Percentiles rank a stretch among this genome's conserved stretches.
phyloP scores from a whole-genome alignment of 2,329 filamentous ascomycete species.

The Didymellaceae sp. region DNA sequence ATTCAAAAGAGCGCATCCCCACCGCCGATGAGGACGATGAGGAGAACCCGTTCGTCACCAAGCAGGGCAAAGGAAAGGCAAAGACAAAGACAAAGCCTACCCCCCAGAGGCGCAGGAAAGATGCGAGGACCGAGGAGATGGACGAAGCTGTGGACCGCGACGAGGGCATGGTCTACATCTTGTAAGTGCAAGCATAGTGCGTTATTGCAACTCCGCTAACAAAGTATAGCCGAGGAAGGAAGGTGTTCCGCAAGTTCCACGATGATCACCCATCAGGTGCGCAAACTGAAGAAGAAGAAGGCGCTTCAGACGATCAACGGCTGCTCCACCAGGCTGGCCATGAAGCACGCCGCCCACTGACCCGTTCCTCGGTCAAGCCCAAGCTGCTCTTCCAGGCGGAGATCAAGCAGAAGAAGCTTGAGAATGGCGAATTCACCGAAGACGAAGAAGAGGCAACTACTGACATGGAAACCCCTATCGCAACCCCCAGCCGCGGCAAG shows the following conservation, averaged over 20 bases:
- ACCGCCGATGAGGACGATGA: conserved; percentile 65
- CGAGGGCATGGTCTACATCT: conserved; percentile 77
- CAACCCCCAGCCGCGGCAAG: conserved; percentile 38
- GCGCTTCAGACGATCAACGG: conserved; percentile 50
- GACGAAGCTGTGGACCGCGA: conserved; percentile 69
- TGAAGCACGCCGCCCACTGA: conserved; percentile 59
- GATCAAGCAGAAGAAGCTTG: conserved; percentile 53
- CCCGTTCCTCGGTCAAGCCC: conserved; percentile 73
- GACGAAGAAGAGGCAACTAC: conserved; percentile 67
- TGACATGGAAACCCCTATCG: conserved; percentile 55
- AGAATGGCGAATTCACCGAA: conserved; percentile 52
- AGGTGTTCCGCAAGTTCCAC: conserved; percentile 73
- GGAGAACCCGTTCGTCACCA: conserved; percentile 75
- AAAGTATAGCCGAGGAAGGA: conserved; percentile 68
- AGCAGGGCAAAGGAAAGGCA: conserved; percentile 51
- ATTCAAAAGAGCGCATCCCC: conserved; percentile 77
- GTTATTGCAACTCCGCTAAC: background rate
- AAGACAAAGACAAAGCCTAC: conserved; percentile 40
- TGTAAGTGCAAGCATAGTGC: conserved; percentile 68
- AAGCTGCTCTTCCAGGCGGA: conserved; percentile 71
- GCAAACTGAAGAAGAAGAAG: conserved; percentile 39
- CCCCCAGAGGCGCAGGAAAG: conserved; percentile 60
- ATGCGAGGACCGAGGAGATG: conserved; percentile 65
- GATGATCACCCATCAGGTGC: conserved; percentile 47
- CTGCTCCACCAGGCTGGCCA: conserved; percentile 47